A percentile compares a stretch with the other conserved stretches of the same genome.
Evolutionary conservation across 73 alveolate genomes (phyloP).

Genomic region (Vitrella brassicaformis): DNA sequence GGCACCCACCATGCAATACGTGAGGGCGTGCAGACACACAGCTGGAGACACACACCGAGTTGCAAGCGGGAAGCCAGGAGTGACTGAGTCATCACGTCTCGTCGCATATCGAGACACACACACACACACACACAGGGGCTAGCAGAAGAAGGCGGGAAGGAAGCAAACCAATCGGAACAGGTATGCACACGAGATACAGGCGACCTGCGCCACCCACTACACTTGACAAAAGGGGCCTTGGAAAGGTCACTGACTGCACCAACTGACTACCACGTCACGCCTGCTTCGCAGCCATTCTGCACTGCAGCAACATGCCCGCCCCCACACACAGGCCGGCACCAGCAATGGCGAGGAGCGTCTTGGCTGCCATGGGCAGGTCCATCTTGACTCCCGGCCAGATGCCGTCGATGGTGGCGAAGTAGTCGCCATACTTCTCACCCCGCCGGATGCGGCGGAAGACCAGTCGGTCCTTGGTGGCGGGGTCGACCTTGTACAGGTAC

Average conservation of each 20-base stretch:
- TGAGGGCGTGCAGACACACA: no score
- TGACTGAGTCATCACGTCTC: no score
- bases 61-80: no score
- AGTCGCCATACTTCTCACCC: background rate
- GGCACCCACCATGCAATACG: no score
- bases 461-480: background rate
- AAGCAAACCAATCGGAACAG: background rate
- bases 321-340: no score
- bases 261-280: background rate
- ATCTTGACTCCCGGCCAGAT: no score
- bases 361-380: no score
- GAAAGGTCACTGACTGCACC: background rate
- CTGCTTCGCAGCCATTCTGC: no score
- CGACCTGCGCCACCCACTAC: background rate
- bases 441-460: background rate
- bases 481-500: background rate
- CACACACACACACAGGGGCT: background rate
- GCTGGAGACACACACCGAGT: no score
- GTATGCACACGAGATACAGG: background rate
- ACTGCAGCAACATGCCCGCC: no score
- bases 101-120: background rate
- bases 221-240: background rate
- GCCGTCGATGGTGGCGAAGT: background rate
- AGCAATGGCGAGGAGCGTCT: no score
- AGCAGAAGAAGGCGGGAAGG: background rate